Percentiles rank a stretch among this genome's conserved stretches.
Conservation (phyloP, 495 filamentous ascomycete genomes). For the Cetradonia linearis region DNA sequence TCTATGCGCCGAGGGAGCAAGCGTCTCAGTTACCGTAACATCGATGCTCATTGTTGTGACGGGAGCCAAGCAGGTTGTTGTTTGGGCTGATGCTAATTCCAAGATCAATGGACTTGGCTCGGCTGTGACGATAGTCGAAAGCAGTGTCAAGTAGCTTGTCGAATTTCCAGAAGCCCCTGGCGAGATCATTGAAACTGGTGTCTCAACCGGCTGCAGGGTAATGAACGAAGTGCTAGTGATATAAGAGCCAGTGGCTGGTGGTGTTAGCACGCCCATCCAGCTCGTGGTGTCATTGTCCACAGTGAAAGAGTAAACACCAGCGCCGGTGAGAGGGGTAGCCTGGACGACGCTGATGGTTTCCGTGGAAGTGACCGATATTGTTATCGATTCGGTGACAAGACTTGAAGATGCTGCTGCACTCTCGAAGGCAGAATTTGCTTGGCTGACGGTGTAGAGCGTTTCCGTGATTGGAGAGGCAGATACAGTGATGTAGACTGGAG, state of each 20-base stretch:
- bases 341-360: slow-evolving; percentile 12
- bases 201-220: slow-evolving; percentile 8
- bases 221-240: slow-evolving; percentile 13
- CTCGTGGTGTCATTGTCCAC: slow-evolving; percentile 18
- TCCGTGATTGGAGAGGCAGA: slow-evolving; percentile 15
- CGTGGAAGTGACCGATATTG: slow-evolving; percentile 2
- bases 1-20: neutral
- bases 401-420: slow-evolving; percentile 9
- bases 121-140: neutral
- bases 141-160: slow-evolving; percentile 2
- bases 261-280: slow-evolving; percentile 18
- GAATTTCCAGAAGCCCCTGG: neutral
- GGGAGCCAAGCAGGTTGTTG: neutral
- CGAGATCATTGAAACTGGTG: neutral
- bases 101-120: neutral
- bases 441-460: slow-evolving; percentile 13
- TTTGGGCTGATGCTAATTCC: neutral
- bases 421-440: slow-evolving; percentile 5
- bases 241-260: slow-evolving; percentile 1
- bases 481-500: slow-evolving; percentile 6
- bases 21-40: slow-evolving; percentile 7
- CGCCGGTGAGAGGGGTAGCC: neutral
- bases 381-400: slow-evolving; percentile 13
- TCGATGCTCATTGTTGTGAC: slow-evolving; percentile 9
- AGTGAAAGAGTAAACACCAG: slow-evolving; percentile 17